Conservation (phyloP, 1,284 basidiomycete species). For the Heterobasidion parviporum region DNA sequence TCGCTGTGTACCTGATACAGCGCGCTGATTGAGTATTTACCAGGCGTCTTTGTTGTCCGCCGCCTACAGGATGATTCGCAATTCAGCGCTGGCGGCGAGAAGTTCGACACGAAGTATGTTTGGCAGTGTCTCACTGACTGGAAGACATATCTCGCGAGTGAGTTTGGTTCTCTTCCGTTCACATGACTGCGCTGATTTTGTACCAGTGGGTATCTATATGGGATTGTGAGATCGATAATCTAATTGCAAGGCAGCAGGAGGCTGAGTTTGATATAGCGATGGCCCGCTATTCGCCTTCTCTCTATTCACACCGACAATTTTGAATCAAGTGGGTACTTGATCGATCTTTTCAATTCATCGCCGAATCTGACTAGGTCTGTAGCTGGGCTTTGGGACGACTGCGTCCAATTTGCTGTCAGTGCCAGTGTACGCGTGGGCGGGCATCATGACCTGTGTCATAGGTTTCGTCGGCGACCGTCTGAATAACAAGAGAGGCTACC, state of each 20-base stretch:
- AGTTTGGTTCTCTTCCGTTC: slow-evolving; percentile 8
- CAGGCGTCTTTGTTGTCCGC: slow-evolving; percentile 37
- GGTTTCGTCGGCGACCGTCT: slow-evolving; percentile 41
- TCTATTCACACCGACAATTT: slow-evolving; percentile 47
- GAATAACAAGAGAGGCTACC: slow-evolving; percentile 32
- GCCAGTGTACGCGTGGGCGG: slow-evolving; percentile 41
- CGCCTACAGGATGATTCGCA: slow-evolving; percentile 40
- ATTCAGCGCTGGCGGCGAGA: slow-evolving; percentile 41
- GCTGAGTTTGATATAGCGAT: slow-evolving; percentile 21
- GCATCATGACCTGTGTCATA: slow-evolving; percentile 38
- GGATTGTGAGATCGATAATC: slow-evolving; percentile 26
- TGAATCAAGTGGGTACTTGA: slow-evolving; percentile 29
- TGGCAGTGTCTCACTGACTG: slow-evolving; percentile 40
- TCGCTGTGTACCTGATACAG: neutral
- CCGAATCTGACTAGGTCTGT: neutral
- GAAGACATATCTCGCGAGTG: slow-evolving; percentile 45
- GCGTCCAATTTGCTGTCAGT: slow-evolving; percentile 46
- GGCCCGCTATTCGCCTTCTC: slow-evolving; percentile 48
- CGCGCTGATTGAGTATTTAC: neutral
- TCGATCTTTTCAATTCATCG: neutral
- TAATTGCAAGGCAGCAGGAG: neutral
- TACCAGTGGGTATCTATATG: slow-evolving; percentile 37
- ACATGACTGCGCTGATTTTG: neutral
- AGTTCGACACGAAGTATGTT: slow-evolving; percentile 34
- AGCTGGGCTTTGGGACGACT: slow-evolving; percentile 36